Base-by-base conservation (phyloP, 441 rosid genomes). In the Geranium incanum region DNA sequence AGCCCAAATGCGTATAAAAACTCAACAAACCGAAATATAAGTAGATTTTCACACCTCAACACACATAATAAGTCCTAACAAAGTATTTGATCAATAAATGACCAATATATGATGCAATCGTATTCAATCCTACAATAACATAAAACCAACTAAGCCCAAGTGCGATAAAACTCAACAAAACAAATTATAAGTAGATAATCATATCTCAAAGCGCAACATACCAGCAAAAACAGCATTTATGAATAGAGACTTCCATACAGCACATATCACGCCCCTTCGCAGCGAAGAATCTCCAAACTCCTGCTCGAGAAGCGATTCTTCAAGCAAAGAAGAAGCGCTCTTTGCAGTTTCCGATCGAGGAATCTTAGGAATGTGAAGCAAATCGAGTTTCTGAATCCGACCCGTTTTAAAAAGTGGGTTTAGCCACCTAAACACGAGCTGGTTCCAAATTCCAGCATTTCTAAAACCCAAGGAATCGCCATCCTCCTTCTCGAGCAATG, bases 41-140 rank as follows among this genome's bases (percentile, higher is more conserved):
- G 64, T 39, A 9, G 18, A 76, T 36, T 28, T 28, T 28, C 33
- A 62, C 65, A 11, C 5, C 50, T 6, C 50, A 11, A 36, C 4
- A 28, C 33, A 28, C 33, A 28, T 28, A 28, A 28, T 28, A 2
- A 28, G 33, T 28, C 33, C 33, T 28, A 0, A 28, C 91, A 50
- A 90, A 90, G 78, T 77, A 81, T 21, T 87, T 73, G 65, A 90
- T 86, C 77, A 90, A 45, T 39, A 87, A 77, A 45, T 94, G 96
- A 36, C 92, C 94, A 33, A 70, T 70, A 36, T 84, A 90, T 2
- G 96, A 86, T 66, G 90, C 89, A 37, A 86, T 39, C 4, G 90
- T 84, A 66, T 87, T 86, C n/a, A 79, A 37, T 57, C 92, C 93
- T 86, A 76, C 78, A 72, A 74, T 59, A 68, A 28, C 36, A 63